Conservation (phyloP, 192 early-diverging fungal species). For the Backusella parvicylindrica region DNA sequence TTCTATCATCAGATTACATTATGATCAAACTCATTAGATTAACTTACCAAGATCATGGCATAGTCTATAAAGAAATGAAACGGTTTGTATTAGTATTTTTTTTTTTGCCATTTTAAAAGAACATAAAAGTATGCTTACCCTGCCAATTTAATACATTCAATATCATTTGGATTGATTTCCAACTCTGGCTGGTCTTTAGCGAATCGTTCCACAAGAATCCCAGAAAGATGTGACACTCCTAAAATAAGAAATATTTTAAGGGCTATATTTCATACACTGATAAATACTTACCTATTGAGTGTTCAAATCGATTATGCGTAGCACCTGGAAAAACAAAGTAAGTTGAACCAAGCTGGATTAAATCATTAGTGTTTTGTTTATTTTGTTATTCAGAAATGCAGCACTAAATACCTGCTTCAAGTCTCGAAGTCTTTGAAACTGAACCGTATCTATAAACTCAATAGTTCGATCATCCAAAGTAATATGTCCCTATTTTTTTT, state of each 20-base stretch:
- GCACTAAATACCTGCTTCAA: slow-evolving; percentile 67
- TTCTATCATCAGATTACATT: neutral
- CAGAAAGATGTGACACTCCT: slow-evolving; percentile 83
- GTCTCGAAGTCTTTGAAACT: slow-evolving; percentile 95
- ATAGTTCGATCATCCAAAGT: slow-evolving; percentile 61
- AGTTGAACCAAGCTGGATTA: slow-evolving; percentile 60
- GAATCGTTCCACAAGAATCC: slow-evolving; percentile 68
- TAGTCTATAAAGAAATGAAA: slow-evolving; percentile 35
- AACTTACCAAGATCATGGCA: slow-evolving; percentile 84
- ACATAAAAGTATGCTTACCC: slow-evolving; percentile 37
- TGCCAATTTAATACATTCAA: slow-evolving; percentile 84
- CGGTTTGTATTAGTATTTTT: neutral
- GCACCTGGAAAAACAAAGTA: slow-evolving; percentile 94
- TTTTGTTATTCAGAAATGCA: neutral
- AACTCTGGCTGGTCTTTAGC: slow-evolving; percentile 74
- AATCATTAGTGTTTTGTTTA: neutral
- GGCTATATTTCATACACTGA: neutral
- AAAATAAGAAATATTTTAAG: slow-evolving; percentile 15
- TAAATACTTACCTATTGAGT: slow-evolving; percentile 57
- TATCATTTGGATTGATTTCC: slow-evolving; percentile 72
- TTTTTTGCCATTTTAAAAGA: neutral
- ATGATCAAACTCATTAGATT: neutral
- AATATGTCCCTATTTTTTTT: slow-evolving; percentile 65
- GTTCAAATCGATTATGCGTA: slow-evolving; percentile 96
- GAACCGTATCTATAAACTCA: slow-evolving; percentile 84